Base-by-base conservation (phyloP, 805 yeast genomes). In the Wickerhamomyces hampshirensis region DNA sequence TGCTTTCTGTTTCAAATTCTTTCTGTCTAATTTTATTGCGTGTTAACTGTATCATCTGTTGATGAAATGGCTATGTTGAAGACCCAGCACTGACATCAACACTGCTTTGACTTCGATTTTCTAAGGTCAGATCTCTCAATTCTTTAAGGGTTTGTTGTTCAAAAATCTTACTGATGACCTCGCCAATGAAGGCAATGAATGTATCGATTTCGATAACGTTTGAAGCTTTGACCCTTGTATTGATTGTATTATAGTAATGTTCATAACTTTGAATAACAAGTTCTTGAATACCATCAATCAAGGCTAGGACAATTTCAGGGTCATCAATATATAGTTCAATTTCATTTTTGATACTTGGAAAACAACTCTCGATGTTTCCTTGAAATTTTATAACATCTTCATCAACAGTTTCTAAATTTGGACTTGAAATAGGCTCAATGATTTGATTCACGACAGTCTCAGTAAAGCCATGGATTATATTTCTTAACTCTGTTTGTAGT, bases 401-500 rank as follows among this genome's bases (percentile, higher is more conserved):
- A 7, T 55, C 47, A 1, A 61, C 61, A 12, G 56, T 48, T 4
- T 48, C 53, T 1, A 46, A 42, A 5, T 44, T 33, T 6, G 43
- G 23, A 3, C 44, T 36, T 1, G 53, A 30, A n/a, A 71, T 60
- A 0, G 83, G 79, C 23, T 59, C 65, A 21, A 76, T 62, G 24
- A 84, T 68, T 11, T 60, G 57, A 12, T 57, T 51, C 2, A 75
- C 69, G 1, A 82, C 75, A 11, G 69, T 71, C 33, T 77, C 74
- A 4, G 89, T 80, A 46, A 84, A 78, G 3, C 31, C 26, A 30
- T 39, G 81, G 18, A 88, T 85, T 4, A 80, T 65, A 42, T 75
- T 77, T 45, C 89, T 73, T 44, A 89, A 66, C 44, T 83, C 88
- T 17, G 75, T 65, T 47, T 83, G 84, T 28, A 89, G 65, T 55